Conservation (phyloP, 2,329 filamentous ascomycete genomes). For the Fusarium sp. region DNA sequence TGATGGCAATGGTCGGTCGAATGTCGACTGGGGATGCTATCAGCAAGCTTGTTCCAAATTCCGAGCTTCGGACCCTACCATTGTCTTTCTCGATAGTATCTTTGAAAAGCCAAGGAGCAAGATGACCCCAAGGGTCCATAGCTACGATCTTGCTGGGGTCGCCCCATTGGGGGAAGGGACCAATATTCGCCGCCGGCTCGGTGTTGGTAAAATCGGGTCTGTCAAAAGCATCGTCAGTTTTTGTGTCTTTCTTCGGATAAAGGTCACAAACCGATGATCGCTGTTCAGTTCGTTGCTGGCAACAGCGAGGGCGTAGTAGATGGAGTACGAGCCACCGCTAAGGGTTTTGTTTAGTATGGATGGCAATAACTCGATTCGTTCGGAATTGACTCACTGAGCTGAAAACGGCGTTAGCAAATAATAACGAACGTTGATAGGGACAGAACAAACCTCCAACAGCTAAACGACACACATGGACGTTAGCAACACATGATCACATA, state of each 20-base stretch:
- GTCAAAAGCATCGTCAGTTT: constrained; percentile 9
- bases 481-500: constrained; percentile 22
- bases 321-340: constrained; percentile 87
- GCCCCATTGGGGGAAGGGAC: constrained; percentile 87
- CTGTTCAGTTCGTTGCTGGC: constrained; percentile 87
- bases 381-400: constrained; percentile 47
- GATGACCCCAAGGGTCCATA: constrained; percentile 94
- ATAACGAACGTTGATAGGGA: constrained; percentile 33
- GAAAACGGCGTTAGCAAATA: constrained; percentile 30
- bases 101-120: constrained; percentile 83
- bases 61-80: constrained; percentile 48
- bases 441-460: constrained; percentile 63
- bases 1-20: constrained; percentile 88
- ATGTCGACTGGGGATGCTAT: constrained; percentile 68
- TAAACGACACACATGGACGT: constrained; percentile 41
- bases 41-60: constrained; percentile 1
- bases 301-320: constrained; percentile 92
- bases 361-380: not conserved
- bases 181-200: constrained; percentile 88
- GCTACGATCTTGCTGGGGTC: constrained; percentile 94
- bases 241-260: not conserved
- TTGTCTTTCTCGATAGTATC: constrained; percentile 79
- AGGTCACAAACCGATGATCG: constrained; percentile 69
- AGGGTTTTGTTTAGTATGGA: constrained; percentile 17
- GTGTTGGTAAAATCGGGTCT: constrained; percentile 75